phyloP scores from a whole-genome alignment of 2,329 filamentous ascomycete genomes.

The Aspergillus transmontanensis region DNA sequence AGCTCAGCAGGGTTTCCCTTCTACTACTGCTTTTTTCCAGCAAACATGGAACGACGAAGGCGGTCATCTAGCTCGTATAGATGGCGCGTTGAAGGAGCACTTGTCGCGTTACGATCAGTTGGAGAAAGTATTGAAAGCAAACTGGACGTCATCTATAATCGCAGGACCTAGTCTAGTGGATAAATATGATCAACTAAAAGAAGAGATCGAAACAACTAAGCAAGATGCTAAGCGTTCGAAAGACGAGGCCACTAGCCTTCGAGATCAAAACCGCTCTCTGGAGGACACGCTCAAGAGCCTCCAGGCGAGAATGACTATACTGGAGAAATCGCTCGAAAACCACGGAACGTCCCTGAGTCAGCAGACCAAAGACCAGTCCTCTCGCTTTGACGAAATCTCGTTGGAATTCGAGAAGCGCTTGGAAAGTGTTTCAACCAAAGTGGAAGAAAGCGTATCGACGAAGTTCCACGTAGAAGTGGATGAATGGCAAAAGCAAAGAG shows the following conservation, averaged over 20 bases:
- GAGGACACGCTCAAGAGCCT: neutral
- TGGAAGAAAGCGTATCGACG: neutral
- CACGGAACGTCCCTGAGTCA: neutral
- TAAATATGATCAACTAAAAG: conserved; percentile 22
- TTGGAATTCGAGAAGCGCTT: conserved; percentile 1
- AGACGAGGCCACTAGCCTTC: conserved; percentile 3
- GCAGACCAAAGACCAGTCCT: neutral
- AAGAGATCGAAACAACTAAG: conserved; percentile 11
- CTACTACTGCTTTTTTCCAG: conserved; percentile 25
- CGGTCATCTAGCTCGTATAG: conserved; percentile 22
- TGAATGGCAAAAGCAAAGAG: conserved; percentile 5
- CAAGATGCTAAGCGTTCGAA: conserved; percentile 4
- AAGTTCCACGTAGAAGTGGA: neutral
- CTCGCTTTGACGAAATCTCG: neutral
- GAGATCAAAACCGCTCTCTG: neutral
- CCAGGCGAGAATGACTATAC: neutral
- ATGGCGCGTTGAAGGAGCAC: conserved; percentile 23
- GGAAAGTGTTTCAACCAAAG: neutral
- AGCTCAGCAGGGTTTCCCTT: conserved; percentile 25
- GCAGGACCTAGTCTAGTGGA: conserved; percentile 6
- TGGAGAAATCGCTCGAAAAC: conserved; percentile 1
- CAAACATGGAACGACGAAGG: conserved; percentile 21
- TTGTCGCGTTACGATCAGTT: conserved; percentile 18
- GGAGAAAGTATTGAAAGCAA: conserved; percentile 17
- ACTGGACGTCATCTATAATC: conserved; percentile 9